Evolutionary conservation across 805 yeast genomes (phyloP).

Genomic region (Schwanniomyces occidentalis): DNA sequence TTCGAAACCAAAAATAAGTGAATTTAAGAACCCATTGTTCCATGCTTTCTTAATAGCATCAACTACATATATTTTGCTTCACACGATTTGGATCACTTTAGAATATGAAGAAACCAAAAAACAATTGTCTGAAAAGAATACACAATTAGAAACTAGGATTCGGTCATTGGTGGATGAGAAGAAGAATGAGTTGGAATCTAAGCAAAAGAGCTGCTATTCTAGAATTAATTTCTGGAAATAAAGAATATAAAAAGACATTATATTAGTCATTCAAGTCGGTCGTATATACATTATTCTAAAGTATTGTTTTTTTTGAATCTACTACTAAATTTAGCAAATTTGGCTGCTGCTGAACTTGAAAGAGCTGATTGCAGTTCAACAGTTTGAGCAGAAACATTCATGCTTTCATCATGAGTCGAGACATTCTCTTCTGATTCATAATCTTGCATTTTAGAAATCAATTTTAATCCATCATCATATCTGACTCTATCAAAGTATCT

Average conservation of each 20-base stretch:
- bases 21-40: conserved; percentile 38
- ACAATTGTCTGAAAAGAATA: conserved; percentile 16
- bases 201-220: conserved; percentile 13
- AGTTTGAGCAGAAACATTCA: conserved; percentile 11
- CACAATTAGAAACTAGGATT: conserved; percentile 21
- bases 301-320: conserved; percentile 19
- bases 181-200: conserved; percentile 17
- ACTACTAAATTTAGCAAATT: conserved; percentile 34
- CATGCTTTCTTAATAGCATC: conserved; percentile 42
- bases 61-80: conserved; percentile 35
- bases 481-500: conserved; percentile 70
- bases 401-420: conserved; percentile 8
- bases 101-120: conserved; percentile 28
- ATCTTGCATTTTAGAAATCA: conserved; percentile 54
- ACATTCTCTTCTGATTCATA: conserved; percentile 18
- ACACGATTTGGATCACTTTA: conserved; percentile 31
- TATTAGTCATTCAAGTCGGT: neutral
- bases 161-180: conserved; percentile 30
- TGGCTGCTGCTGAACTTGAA: conserved; percentile 27
- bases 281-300: neutral
- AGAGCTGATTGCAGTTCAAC: conserved; percentile 18
- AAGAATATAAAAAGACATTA: neutral
- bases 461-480: conserved; percentile 64
- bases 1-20: conserved; percentile 31
- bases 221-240: conserved; percentile 17